A percentile compares a stretch with the other conserved stretches of the same genome.
Evolutionary conservation across 2,329 filamentous ascomycete species (phyloP).

Genomic region (Fusarium beomiforme): DNA sequence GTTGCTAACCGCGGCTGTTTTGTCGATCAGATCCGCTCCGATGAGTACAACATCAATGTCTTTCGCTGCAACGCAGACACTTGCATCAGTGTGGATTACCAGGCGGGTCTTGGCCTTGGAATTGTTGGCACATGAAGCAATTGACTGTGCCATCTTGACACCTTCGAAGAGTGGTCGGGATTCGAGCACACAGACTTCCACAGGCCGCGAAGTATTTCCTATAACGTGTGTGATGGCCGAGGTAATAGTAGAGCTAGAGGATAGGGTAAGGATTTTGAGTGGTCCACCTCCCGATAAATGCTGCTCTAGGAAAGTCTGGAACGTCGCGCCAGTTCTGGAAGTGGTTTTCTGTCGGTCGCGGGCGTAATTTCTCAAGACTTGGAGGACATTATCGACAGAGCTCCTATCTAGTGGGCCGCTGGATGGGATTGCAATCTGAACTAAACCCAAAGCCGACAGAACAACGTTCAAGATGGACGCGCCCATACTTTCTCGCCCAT

Average conservation of each 20-base stretch:
- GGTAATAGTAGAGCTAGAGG: conserved; percentile 69
- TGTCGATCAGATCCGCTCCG: conserved; percentile 71
- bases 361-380: conserved; percentile 29
- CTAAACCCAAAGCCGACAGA: conserved; percentile 55
- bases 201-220: conserved; percentile 43
- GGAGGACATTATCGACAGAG: conserved; percentile 30
- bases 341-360: conserved; percentile 39
- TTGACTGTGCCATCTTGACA: conserved; percentile 60
- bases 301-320: conserved; percentile 48
- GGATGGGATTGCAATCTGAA: conserved; percentile 47
- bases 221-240: conserved; percentile 57
- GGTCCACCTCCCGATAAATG: conserved; percentile 31
- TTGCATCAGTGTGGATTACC: conserved; percentile 68
- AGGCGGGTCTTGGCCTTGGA: conserved; percentile 50
- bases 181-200: conserved; percentile 71
- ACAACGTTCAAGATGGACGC: conserved; percentile 65
- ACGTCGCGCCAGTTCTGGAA: conserved; percentile 47
- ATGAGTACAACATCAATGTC: conserved; percentile 68
- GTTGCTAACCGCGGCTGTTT: conserved; percentile 69
- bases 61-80: conserved; percentile 61
- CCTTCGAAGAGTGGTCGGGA: conserved; percentile 75
- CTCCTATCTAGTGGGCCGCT: neutral
- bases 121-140: conserved; percentile 53
- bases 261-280: conserved; percentile 67
- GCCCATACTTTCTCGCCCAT: conserved; percentile 73